phyloP scores from a whole-genome alignment of 129 eudicot genomes.

The Glebionis coronaria region DNA sequence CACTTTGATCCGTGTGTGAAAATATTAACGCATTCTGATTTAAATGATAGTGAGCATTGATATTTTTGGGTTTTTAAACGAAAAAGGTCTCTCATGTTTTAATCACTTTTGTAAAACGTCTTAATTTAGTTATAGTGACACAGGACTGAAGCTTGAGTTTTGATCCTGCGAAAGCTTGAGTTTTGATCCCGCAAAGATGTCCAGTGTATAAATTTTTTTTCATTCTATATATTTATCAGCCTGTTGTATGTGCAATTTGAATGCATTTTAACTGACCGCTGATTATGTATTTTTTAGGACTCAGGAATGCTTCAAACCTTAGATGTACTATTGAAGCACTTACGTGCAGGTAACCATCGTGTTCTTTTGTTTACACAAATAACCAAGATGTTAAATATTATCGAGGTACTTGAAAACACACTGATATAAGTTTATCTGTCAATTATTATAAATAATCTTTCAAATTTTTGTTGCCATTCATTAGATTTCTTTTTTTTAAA shows the following conservation, averaged over 20 bases:
- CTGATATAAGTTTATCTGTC: too few species aligned
- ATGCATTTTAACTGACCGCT: slow-evolving; percentile 9
- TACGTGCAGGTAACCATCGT: slow-evolving; percentile 92
- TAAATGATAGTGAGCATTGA: too few species aligned
- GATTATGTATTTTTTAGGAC: slow-evolving; percentile 49
- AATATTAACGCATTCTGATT: too few species aligned
- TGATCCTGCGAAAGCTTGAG: too few species aligned
- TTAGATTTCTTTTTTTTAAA: too few species aligned
- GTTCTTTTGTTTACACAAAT: slow-evolving; percentile 96
- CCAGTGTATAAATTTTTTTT: slow-evolving; percentile 52
- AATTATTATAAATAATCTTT: not conserved
- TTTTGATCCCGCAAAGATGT: slow-evolving; percentile 94
- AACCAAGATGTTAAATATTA: slow-evolving; percentile 95
- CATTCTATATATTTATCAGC: not conserved
- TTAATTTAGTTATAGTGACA: too few species aligned
- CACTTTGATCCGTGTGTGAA: too few species aligned
- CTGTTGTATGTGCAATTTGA: not conserved
- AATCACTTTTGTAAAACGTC: too few species aligned
- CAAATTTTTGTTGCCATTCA: not conserved
- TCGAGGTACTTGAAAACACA: slow-evolving; percentile 55
- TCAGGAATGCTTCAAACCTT: slow-evolving; percentile 98
- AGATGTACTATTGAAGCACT: slow-evolving; percentile 85
- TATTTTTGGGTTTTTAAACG: too few species aligned
- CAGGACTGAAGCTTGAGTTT: too few species aligned
- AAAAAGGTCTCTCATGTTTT: too few species aligned